Base-by-base conservation (phyloP, 768 basidiomycete genomes). In the Favolaschia claudopus region DNA sequence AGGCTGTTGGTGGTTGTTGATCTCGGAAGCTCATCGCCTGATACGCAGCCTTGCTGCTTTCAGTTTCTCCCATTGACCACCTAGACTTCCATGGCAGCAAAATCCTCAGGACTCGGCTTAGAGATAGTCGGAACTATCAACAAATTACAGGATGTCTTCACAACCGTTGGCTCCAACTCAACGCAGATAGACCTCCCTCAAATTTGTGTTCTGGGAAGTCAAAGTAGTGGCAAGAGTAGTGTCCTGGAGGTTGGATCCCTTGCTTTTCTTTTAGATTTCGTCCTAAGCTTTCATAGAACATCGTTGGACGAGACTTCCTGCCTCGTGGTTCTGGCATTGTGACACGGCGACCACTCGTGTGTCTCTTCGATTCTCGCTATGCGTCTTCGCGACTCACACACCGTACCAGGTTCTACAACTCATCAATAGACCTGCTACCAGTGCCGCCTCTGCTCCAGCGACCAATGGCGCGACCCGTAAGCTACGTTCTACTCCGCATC, bases 251-350 rank as follows among this genome's bases (percentile, higher is more conserved):
- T 92, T 47, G 25, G 47, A 17, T 25, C 48, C 14, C 46, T 52
- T 32, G 22, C 44, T 25, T 54, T 32, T 44, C 32, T 31, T 2
- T 29, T 13, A 43, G 44, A 36, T 55, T 13, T 20, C 52, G 43
- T 31, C 60, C 48, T 67, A 63, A 54, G 37, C 12, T 12, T 40
- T 29, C 46, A 25, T 66, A 96, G 95, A 97, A 99, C 78, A 95
- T 98, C 65, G 96, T 98, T 53, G 97, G 97, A 58, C 87, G 96
- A 66, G 97, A 99, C 76, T 99, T 99, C 83, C 74, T 99, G 72
- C 97, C 97, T 76, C 92, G 97, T 82, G 97, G 97, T 74, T 93
- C 95, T 54, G 96, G 96, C 77, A 99, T 99, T 70, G 96, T 99
- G 76, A 99, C 96, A 47, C 87, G 96, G 71, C 87, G 97, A 72